Conservation (phyloP, 805 yeast genomes). For the Hanseniaspora taiwanica region DNA sequence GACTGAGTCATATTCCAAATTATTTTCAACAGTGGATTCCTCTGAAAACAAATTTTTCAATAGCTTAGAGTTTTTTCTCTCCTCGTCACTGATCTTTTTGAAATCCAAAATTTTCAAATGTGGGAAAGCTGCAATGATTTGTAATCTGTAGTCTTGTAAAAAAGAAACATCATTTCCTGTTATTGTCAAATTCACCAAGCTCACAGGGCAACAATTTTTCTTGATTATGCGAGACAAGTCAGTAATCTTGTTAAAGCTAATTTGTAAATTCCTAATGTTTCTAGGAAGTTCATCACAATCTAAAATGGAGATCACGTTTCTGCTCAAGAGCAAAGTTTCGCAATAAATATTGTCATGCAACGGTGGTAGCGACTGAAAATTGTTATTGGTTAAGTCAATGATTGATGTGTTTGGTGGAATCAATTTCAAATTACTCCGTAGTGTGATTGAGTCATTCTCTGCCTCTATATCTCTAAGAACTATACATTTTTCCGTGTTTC, state of each 20-base stretch:
- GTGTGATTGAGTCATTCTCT: conserved; percentile 29
- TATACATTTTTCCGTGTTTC: conserved; percentile 20
- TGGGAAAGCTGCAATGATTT: conserved; percentile 52
- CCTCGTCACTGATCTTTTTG: conserved; percentile 41
- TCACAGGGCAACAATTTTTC: conserved; percentile 24
- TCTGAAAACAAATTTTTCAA: too few relatives aligned
- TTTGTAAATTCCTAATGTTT: conserved; percentile 33
- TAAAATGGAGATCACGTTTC: conserved; percentile 41
- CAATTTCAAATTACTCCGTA: conserved; percentile 28
- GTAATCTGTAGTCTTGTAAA: conserved; percentile 41
- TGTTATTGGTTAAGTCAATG: conserved; percentile 71
- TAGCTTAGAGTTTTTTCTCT: conserved; percentile 26
- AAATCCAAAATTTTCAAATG: conserved; percentile 54
- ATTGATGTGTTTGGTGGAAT: conserved; percentile 34
- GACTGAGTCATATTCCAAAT: conserved; percentile 12
- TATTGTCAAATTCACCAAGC: conserved; percentile 37
- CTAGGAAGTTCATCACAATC: conserved; percentile 21
- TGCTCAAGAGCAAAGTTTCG: conserved; percentile 43
- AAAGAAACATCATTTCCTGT: conserved; percentile 44
- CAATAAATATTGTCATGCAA: conserved; percentile 25
- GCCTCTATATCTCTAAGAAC: conserved; percentile 24
- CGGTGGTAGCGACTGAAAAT: conserved; percentile 45
- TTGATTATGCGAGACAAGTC: conserved; percentile 32
- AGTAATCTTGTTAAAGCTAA: conserved; percentile 41
- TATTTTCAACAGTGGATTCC: too few relatives aligned